These are phyloP conservation scores for Sporobolomyces phaffii DNA, from an alignment of 768 basidiomycete genomes.

Conservation along the genomic window DNA sequence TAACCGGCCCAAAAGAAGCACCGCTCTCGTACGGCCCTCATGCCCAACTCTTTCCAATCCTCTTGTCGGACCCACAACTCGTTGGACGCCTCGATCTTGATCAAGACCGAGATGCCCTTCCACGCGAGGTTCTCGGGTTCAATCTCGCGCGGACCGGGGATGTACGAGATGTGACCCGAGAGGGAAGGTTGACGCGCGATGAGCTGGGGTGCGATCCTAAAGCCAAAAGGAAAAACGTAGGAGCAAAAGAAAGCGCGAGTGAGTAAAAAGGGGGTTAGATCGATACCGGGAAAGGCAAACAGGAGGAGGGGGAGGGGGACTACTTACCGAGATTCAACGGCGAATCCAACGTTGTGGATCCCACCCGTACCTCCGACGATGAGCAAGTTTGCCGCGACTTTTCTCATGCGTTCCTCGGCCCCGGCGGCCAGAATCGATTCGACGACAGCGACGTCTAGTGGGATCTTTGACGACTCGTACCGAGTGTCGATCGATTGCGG, in stretches of 20 bases:
- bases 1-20: constrained; percentile 39
- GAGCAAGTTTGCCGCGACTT: constrained; percentile 78
- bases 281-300: neutral
- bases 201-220: constrained; percentile 68
- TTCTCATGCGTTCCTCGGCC: constrained; percentile 80
- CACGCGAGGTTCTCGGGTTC: constrained; percentile 84
- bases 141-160: constrained; percentile 88
- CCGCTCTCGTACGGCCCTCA: constrained; percentile 48
- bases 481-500: constrained; percentile 55
- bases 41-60: constrained; percentile 60
- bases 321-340: constrained; percentile 74
- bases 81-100: constrained; percentile 79
- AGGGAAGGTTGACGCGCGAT: constrained; percentile 48
- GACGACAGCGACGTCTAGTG: constrained; percentile 85
- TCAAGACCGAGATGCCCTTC: constrained; percentile 89
- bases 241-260: no score
- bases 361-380: constrained; percentile 78
- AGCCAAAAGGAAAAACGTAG: no score
- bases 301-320: neutral
- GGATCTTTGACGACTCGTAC: constrained; percentile 80
- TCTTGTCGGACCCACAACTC: constrained; percentile 81
- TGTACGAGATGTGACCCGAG: constrained; percentile 65
- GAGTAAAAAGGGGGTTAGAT: constrained; percentile 4
- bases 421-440: constrained; percentile 83
- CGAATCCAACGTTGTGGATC: constrained; percentile 75